Evolutionary conservation across 2,329 filamentous ascomycete species (phyloP), one percentile per base, ranked within the genome.

Genomic region (Aspergillus pseudoviridinutans): DNA sequence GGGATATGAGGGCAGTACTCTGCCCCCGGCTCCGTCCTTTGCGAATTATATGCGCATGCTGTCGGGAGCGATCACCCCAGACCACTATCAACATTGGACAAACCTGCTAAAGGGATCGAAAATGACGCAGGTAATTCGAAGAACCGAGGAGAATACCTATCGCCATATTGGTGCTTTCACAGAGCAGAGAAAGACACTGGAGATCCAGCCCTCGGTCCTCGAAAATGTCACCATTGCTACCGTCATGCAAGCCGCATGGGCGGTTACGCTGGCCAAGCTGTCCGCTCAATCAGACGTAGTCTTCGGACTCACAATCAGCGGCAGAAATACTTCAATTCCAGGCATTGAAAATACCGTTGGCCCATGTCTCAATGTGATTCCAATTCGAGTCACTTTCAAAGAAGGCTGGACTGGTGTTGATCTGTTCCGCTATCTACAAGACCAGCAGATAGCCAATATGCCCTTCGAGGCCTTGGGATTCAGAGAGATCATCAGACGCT

Each of bases 231-330:
- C 86, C 1, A 78, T 84, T 10, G 85, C 86, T 1, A 87, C 84
- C 0, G 75, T 89, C 0, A 85, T 86, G n/a, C 87, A 86, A 0
- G 85, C 86, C 0, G 85, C 85, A 0, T 89, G 86, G 86, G 84
- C 85, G 0, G 69, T 88, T 7, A 82, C 82, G 20, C 80, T 89
- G 1, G 82, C 86, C 1, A 81, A 80, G 4, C 79, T 82, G 10
- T 78, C 83, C 0, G 68, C 69, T 1, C 70, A 76, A 17, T 76
- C 76, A 1, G 86, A 89, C 65, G 82, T 89, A 41, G 79, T 85
- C 8, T 89, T 89, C 60, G 86, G 86, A 28, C 83, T 87, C 63
- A 86, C 88, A 0, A 85, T 87, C 46, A 86, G 81, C 58, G 87
- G 87, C 0, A 82, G 87, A 50, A 86, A 85, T 66, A 80, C 83